phyloP scores from a whole-genome alignment of 129 eudicot genomes.

The Mikania micrantha region DNA sequence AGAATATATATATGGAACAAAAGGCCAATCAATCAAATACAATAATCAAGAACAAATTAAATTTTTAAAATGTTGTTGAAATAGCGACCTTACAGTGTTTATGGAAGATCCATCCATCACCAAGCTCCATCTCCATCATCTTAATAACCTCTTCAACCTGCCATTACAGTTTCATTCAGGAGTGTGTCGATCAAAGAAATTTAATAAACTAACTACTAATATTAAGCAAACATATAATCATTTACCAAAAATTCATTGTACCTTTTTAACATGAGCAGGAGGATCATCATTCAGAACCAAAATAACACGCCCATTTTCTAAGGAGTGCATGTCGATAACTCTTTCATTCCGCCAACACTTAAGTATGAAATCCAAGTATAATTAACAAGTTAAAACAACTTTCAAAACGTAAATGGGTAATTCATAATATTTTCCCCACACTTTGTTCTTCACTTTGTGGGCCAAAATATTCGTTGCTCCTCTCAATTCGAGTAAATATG shows the following conservation, averaged over 20 bases:
- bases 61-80: background rate
- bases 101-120: constrained; percentile 85
- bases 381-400: background rate
- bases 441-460: too few species aligned
- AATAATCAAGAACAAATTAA: background rate
- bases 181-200: too few species aligned
- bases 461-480: too few species aligned
- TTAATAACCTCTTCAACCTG: constrained; percentile 79
- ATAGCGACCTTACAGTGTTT: constrained; percentile 55
- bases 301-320: constrained; percentile 48
- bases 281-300: constrained; percentile 68
- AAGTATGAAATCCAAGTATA: background rate
- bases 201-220: background rate
- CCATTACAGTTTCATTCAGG: background rate
- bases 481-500: too few species aligned
- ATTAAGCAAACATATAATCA: background rate
- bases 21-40: too few species aligned
- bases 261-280: constrained; percentile 66
- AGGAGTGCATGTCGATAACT: constrained; percentile 31
- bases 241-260: constrained; percentile 4
- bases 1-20: too few species aligned
- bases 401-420: background rate
- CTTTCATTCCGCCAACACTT: constrained; percentile 88
- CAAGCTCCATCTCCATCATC: constrained; percentile 86
- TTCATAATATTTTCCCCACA: too few species aligned